Conservation (phyloP, 257 asterid species). For the Thymus quinquecostatus region DNA sequence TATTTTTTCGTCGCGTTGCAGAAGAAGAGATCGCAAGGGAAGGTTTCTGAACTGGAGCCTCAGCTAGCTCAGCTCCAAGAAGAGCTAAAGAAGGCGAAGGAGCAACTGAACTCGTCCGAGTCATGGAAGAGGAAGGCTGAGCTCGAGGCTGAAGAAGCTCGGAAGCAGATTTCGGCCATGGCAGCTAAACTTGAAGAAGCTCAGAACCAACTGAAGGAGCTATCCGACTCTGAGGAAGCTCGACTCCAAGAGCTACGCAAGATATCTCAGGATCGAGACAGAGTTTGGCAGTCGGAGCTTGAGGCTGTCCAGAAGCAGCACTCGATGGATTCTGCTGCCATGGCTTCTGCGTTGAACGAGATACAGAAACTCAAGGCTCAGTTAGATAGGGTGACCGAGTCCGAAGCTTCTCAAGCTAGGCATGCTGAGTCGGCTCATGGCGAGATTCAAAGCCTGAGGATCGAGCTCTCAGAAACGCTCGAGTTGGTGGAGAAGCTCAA, state of each 20-base stretch:
- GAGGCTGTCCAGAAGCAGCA: conserved; percentile 84
- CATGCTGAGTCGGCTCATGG: conserved; percentile 70
- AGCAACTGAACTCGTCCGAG: conserved; percentile 71
- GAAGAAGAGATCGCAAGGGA: conserved; percentile 57
- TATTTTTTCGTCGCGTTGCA: conserved; percentile 26
- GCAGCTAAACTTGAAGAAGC: conserved; percentile 67
- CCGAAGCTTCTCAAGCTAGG: conserved; percentile 67
- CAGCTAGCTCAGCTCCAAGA: conserved; percentile 75
- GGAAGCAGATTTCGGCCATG: conserved; percentile 58
- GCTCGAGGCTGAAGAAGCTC: conserved; percentile 75
- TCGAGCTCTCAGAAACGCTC: conserved; percentile 64
- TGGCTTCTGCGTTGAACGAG: conserved; percentile 72
- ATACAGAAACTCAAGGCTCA: conserved; percentile 74
- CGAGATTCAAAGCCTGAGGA: conserved; percentile 64
- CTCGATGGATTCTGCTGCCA: conserved; percentile 68
- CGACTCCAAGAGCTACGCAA: conserved; percentile 75
- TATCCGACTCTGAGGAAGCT: conserved; percentile 77
- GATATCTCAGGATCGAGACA: conserved; percentile 84
- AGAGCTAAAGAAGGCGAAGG: conserved; percentile 73
- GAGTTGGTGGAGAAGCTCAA: conserved; percentile 62
- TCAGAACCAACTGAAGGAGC: conserved; percentile 63
- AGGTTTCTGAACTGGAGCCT: conserved; percentile 63
- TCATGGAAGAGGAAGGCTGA: conserved; percentile 65
- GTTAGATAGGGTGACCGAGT: conserved; percentile 56
- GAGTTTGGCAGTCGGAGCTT: conserved; percentile 80